phyloP scores from a whole-genome alignment of 345 rosid species.

The Salix koriyanagi region DNA sequence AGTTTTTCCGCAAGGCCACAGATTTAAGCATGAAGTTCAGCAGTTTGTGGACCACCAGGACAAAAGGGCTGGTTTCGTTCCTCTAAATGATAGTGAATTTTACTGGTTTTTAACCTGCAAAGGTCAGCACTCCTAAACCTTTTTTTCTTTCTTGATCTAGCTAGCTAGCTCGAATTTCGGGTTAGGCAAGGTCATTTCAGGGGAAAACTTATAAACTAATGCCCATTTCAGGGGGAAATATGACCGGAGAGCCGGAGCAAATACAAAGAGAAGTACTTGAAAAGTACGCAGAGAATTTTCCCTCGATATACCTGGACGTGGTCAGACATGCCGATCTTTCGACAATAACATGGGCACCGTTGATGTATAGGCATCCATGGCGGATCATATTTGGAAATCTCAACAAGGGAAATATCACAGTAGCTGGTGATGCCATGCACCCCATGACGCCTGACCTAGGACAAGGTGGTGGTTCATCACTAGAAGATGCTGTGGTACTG shows the following conservation, averaged over 20 bases:
- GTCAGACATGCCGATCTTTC: slow-evolving; percentile 26
- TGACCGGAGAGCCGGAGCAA: slow-evolving; percentile 13
- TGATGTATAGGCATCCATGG: slow-evolving; percentile 40
- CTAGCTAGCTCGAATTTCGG: not conserved
- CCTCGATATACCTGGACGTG: slow-evolving; percentile 17
- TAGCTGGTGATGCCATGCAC: slow-evolving; percentile 58
- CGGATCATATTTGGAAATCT: slow-evolving; percentile 27
- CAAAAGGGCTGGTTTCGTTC: slow-evolving; percentile 27
- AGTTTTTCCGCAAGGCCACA: slow-evolving; percentile 35
- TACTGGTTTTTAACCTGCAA: slow-evolving; percentile 22
- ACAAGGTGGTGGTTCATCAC: slow-evolving; percentile 42
- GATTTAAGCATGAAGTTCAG: not conserved
- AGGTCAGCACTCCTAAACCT: slow-evolving; percentile 9
- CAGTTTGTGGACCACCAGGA: slow-evolving; percentile 26
- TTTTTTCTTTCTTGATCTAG: not conserved
- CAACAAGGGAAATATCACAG: slow-evolving; percentile 31
- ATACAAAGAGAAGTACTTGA: slow-evolving; percentile 22
- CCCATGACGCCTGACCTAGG: slow-evolving; percentile 50
- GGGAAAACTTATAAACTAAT: not conserved
- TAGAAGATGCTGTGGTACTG: slow-evolving; percentile 42
- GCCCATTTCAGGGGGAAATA: slow-evolving; percentile 12
- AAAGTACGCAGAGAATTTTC: slow-evolving; percentile 23
- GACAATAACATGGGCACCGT: slow-evolving; percentile 27
- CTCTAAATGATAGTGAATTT: slow-evolving; percentile 31
- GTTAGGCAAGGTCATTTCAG: not conserved